A percentile compares a stretch with the other conserved stretches of the same genome.
phyloP scores from a whole-genome alignment of 2,329 filamentous ascomycete species.

The Botrytis paeoniae region DNA sequence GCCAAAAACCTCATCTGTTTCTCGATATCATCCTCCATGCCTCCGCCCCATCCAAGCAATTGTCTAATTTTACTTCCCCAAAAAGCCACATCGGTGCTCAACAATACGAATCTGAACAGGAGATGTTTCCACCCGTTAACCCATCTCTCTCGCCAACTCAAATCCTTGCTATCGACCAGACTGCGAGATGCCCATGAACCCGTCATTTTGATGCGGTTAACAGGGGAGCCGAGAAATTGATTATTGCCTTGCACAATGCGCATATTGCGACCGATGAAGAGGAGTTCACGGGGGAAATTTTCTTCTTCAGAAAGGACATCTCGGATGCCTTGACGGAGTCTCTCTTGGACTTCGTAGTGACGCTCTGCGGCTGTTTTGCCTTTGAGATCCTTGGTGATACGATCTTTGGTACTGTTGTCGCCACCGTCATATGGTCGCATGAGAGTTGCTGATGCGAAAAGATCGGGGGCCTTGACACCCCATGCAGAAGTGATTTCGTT shows the following conservation, averaged over 20 bases:
- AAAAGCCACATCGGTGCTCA: constrained; percentile 76
- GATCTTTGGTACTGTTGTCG: constrained; percentile 64
- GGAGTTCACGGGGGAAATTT: constrained; percentile 67
- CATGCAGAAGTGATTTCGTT: constrained; percentile 69
- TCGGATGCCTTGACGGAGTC: constrained; percentile 61
- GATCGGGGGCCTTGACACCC: constrained; percentile 85
- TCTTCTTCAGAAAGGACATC: constrained; percentile 65
- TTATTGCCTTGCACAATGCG: constrained; percentile 73
- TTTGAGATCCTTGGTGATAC: constrained; percentile 51
- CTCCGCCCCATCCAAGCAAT: constrained; percentile 69
- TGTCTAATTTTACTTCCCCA: constrained; percentile 78
- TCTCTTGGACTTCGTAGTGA: constrained; percentile 74
- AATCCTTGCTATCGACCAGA: constrained; percentile 69
- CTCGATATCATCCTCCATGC: constrained; percentile 95
- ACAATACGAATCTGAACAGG: constrained; percentile 75
- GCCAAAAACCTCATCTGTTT: constrained; percentile 82
- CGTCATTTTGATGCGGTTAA: constrained; percentile 90
- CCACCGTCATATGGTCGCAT: constrained; percentile 90
- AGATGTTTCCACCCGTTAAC: constrained; percentile 72
- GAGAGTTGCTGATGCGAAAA: constrained; percentile 88
- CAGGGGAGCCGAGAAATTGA: constrained; percentile 68
- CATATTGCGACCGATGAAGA: constrained; percentile 71
- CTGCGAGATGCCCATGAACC: constrained; percentile 84
- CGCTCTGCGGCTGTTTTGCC: constrained; percentile 55
- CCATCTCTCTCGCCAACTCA: constrained; percentile 60